Conservation (phyloP, 2,329 filamentous ascomycete species). For the Neocatenulostroma microsporum region DNA sequence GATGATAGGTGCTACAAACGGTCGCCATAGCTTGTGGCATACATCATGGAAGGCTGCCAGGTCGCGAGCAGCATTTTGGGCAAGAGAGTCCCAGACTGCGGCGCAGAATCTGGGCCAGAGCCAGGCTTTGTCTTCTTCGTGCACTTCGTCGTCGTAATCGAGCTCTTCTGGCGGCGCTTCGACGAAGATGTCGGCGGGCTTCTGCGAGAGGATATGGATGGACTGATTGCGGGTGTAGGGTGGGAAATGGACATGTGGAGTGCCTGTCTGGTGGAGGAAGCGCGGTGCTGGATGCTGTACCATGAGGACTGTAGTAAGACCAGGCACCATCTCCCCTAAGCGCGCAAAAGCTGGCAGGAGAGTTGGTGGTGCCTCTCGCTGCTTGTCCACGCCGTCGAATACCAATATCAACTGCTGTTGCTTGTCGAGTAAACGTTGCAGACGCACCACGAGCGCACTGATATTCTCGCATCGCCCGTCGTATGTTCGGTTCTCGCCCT, state of each 20-base stretch:
- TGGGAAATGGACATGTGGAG: constrained; percentile 73
- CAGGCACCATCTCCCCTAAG: constrained; percentile 75
- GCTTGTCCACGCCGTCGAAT: constrained; percentile 77
- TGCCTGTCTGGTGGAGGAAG: constrained; percentile 60
- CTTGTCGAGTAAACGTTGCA: constrained; percentile 56
- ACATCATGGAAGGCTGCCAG: constrained; percentile 63
- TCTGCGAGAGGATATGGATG: constrained; percentile 63
- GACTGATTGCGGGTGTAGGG: constrained; percentile 76
- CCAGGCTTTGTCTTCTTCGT: constrained; percentile 54
- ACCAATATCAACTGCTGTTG: constrained; percentile 66
- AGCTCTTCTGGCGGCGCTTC: constrained; percentile 29
- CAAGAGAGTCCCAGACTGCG: constrained; percentile 79
- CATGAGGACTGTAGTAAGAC: constrained; percentile 68
- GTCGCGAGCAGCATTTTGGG: constrained; percentile 71
- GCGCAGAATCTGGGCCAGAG: constrained; percentile 74
- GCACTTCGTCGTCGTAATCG: constrained; percentile 40
- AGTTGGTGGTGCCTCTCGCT: constrained; percentile 71
- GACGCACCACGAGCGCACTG: constrained; percentile 64
- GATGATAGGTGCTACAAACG: constrained; percentile 70
- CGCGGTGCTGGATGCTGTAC: constrained; percentile 63
- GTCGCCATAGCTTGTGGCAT: constrained; percentile 71
- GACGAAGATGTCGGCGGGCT: constrained; percentile 42
- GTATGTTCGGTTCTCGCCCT: constrained; percentile 36
- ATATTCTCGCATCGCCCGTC: constrained; percentile 67
- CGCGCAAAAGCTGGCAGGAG: constrained; percentile 73